Evolutionary conservation across 768 basidiomycete genomes (phyloP).

Genomic region (Exsudoporus frostii): DNA sequence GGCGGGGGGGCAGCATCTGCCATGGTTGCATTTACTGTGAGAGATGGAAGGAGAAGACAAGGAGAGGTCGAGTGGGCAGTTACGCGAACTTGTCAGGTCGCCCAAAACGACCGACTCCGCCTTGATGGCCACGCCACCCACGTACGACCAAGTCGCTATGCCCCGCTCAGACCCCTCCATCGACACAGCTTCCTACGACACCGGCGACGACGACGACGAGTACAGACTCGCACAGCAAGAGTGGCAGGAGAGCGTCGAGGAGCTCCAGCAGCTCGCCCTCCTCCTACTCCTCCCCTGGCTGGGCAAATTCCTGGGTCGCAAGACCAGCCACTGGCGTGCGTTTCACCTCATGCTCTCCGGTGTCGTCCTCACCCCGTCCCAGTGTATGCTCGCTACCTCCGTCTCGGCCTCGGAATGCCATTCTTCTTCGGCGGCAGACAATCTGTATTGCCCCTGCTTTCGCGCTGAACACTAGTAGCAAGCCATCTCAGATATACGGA

Average conservation of each 20-base stretch:
- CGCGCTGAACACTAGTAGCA: slow-evolving; percentile 12
- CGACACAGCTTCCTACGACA: slow-evolving; percentile 56
- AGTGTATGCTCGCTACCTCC: slow-evolving; percentile 73
- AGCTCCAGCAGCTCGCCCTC: slow-evolving; percentile 77
- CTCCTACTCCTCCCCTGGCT: slow-evolving; percentile 81
- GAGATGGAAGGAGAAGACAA: slow-evolving; percentile 14
- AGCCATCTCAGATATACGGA: slow-evolving; percentile 25
- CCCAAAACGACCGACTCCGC: slow-evolving; percentile 6
- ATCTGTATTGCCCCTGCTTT: slow-evolving; percentile 10
- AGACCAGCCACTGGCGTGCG: slow-evolving; percentile 85
- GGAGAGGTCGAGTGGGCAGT: neutral
- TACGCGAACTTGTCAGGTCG: neutral
- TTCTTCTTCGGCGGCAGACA: slow-evolving; percentile 54
- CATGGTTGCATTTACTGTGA: slow-evolving; percentile 53
- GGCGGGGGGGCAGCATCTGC: slow-evolving; percentile 28
- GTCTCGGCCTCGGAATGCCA: slow-evolving; percentile 56
- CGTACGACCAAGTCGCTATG: slow-evolving; percentile 43
- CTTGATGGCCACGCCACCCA: slow-evolving; percentile 18
- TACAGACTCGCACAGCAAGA: slow-evolving; percentile 78
- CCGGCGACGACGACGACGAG: slow-evolving; percentile 66
- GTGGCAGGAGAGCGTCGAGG: slow-evolving; percentile 88
- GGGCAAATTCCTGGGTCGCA: slow-evolving; percentile 85
- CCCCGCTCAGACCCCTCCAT: slow-evolving; percentile 58
- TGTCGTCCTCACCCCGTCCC: slow-evolving; percentile 12
- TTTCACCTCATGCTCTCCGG: slow-evolving; percentile 13